Conservation (phyloP, 2,329 filamentous ascomycete species). For the Karstenula rhodostoma region DNA sequence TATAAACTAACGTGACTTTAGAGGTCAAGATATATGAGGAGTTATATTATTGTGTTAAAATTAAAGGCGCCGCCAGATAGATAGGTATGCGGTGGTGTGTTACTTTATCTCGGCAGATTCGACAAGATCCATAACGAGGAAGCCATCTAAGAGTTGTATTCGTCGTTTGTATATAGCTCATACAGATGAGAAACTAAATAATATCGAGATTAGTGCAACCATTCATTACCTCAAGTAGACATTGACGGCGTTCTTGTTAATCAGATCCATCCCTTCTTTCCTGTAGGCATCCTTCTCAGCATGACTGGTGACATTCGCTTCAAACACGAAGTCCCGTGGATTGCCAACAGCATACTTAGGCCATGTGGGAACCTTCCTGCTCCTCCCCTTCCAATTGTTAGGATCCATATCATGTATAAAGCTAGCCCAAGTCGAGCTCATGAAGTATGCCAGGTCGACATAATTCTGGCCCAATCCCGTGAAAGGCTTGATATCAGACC, state of each 20-base stretch:
- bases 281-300: slow-evolving; percentile 52
- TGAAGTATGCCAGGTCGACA: slow-evolving; percentile 46
- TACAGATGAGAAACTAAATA: no score
- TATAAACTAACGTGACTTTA: no score
- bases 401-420: slow-evolving; percentile 53
- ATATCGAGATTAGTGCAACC: no score
- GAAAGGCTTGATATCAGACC: slow-evolving; percentile 36
- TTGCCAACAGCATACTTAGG: slow-evolving; percentile 22
- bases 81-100: no score
- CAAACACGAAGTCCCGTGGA: slow-evolving; percentile 53
- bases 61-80: no score
- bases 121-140: no score
- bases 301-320: slow-evolving; percentile 46
- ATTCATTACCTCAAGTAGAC: slow-evolving; percentile 22
- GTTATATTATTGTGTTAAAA: no score
- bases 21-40: no score
- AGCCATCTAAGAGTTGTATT: no score
- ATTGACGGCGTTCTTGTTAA: slow-evolving; percentile 30
- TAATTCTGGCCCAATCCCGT: slow-evolving; percentile 40
- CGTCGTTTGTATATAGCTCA: no score
- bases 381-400: slow-evolving; percentile 14
- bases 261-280: slow-evolving; percentile 51
- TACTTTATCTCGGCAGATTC: no score
- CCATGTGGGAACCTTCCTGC: slow-evolving; percentile 16
- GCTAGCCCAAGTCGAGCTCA: slow-evolving; percentile 49